These are phyloP conservation scores for Rubia peregrina DNA, from an alignment of 305 asterid genomes.

Conservation along the genomic window DNA sequence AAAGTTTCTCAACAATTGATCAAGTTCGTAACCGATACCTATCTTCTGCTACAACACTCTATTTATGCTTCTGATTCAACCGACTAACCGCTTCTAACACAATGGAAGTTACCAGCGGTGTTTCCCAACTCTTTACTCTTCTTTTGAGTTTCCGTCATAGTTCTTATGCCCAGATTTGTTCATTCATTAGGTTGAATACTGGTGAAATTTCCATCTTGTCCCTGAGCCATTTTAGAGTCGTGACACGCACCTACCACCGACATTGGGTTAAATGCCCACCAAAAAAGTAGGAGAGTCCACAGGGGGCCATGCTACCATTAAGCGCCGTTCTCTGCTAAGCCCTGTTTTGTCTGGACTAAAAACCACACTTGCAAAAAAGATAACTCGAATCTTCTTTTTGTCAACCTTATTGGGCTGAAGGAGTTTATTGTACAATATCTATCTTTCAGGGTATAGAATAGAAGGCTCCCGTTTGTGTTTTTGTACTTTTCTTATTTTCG, in stretches of 20 bases:
- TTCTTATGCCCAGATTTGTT: too few relatives aligned
- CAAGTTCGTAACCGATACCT: too few relatives aligned
- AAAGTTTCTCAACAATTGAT: too few relatives aligned
- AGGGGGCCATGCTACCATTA: neutral
- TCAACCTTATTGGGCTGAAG: constrained; percentile 9
- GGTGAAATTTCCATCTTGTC: too few relatives aligned
- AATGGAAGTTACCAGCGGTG: too few relatives aligned
- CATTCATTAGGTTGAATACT: too few relatives aligned
- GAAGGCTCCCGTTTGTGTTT: neutral
- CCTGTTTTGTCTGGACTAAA: constrained; percentile 3
- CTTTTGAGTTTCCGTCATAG: too few relatives aligned
- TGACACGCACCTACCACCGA: neutral
- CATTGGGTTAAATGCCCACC: neutral
- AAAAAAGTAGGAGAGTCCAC: neutral
- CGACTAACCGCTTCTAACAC: too few relatives aligned
- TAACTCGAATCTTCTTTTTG: constrained; percentile 3
- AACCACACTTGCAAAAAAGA: neutral
- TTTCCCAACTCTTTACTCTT: too few relatives aligned
- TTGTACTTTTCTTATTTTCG: neutral
- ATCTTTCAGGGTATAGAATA: neutral
- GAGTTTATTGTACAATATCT: constrained; percentile 14
- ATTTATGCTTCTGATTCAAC: too few relatives aligned
- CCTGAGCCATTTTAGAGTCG: too few relatives aligned
- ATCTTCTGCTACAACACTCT: too few relatives aligned
- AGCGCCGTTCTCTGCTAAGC: neutral